Evolutionary conservation across 805 yeast genomes (phyloP).

Genomic region (Crinitomyces ghanaensis): DNA sequence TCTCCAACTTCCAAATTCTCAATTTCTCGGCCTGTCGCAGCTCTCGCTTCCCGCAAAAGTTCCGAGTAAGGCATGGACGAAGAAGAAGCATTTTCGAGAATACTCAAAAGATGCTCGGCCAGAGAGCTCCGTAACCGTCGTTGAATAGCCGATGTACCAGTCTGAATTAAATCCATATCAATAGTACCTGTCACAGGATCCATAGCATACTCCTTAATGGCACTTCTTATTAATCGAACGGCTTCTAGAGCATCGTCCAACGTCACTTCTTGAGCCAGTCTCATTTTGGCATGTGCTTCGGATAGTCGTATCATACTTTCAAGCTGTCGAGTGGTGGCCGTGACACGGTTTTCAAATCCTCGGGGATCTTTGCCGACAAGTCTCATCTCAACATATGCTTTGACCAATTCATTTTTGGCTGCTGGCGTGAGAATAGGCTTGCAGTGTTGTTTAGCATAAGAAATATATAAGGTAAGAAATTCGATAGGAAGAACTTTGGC

Average conservation of each 20-base stretch:
- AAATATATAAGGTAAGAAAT: conserved; percentile 76
- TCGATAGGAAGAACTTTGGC: conserved; percentile 75
- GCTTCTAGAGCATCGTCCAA: conserved; percentile 84
- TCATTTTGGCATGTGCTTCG: conserved; percentile 97
- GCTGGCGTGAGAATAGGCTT: conserved; percentile 71
- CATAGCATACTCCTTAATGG: conserved; percentile 95
- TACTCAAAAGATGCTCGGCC: conserved; percentile 44
- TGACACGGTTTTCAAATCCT: conserved; percentile 76
- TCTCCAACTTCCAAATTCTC: conserved; percentile 65
- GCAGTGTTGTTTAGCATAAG: conserved; percentile 80
- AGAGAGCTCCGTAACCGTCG: conserved; percentile 66
- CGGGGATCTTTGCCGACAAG: conserved; percentile 86
- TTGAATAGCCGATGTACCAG: conserved; percentile 86
- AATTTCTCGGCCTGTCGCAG: conserved; percentile 48
- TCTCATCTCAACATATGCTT: conserved; percentile 86
- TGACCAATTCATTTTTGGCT: conserved; percentile 78
- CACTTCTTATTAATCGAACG: conserved; percentile 81
- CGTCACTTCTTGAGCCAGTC: conserved; percentile 60
- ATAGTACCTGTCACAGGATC: conserved; percentile 95
- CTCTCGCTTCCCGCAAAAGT: conserved; percentile 51
- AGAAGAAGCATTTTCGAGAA: conserved; percentile 30
- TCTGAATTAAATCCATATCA: conserved; percentile 94
- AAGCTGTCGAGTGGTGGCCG: conserved; percentile 95
- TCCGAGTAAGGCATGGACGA: conserved; percentile 47
- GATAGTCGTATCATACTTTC: conserved; percentile 91